Percentiles rank a stretch among this genome's conserved stretches.
phyloP scores from a whole-genome alignment of 2,329 filamentous ascomycete genomes.

The Diaporthe amygdali region DNA sequence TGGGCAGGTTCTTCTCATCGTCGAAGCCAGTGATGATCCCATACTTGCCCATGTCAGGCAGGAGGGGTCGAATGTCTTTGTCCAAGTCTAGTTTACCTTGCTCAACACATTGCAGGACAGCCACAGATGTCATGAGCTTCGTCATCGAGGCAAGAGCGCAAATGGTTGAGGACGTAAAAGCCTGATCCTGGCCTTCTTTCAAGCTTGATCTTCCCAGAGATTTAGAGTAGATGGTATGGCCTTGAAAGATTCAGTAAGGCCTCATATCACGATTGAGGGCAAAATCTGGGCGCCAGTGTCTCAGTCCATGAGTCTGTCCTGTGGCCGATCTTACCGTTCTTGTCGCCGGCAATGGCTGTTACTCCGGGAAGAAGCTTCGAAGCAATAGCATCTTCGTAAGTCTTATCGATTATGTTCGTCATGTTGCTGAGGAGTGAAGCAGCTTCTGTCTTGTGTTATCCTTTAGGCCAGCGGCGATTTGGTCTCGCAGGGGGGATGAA shows the following conservation, averaged over 20 bases:
- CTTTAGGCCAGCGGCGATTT: too few species aligned
- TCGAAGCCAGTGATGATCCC: slow-evolving; percentile 49
- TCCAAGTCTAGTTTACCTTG: slow-evolving; percentile 40
- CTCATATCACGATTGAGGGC: not conserved
- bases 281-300: not conserved
- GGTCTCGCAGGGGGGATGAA: not conserved
- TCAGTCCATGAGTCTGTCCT: not conserved
- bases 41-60: slow-evolving; percentile 49
- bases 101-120: slow-evolving; percentile 47
- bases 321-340: slow-evolving; percentile 22
- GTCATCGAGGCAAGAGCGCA: slow-evolving; percentile 42
- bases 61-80: slow-evolving; percentile 39
- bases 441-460: not conserved
- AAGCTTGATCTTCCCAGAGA: slow-evolving; percentile 30
- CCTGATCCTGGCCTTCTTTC: slow-evolving; percentile 29
- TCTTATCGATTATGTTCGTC: slow-evolving; percentile 19
- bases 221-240: slow-evolving; percentile 30
- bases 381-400: slow-evolving; percentile 29
- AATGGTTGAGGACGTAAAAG: slow-evolving; percentile 31
- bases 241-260: slow-evolving; percentile 15
- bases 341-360: slow-evolving; percentile 29
- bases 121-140: slow-evolving; percentile 45
- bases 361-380: slow-evolving; percentile 30
- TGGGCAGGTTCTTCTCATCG: slow-evolving; percentile 36
- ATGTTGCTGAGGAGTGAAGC: not conserved